These are phyloP conservation scores for Flammula alnicola DNA, from an alignment of 1,284 basidiomycete species.

Conservation along the genomic window DNA sequence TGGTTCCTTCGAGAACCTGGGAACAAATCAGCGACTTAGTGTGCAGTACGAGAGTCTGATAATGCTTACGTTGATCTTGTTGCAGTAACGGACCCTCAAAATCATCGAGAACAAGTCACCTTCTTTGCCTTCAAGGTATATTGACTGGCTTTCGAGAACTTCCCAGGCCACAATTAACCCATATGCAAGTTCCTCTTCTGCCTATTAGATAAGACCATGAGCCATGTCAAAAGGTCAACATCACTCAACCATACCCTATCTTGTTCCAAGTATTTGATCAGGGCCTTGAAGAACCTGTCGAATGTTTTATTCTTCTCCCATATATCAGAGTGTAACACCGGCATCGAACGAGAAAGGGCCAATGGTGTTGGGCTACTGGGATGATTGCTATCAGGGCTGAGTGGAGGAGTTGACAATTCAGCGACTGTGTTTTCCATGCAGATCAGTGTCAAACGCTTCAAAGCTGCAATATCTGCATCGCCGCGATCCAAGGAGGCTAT, in stretches of 20 bases:
- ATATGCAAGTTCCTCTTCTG: conserved; percentile 67
- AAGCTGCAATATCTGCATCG: conserved; percentile 49
- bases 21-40: conserved; percentile 11
- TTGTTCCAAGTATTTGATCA: conserved; percentile 63
- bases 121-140: conserved; percentile 74
- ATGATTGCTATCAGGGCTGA: conserved; percentile 46
- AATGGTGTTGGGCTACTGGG: conserved; percentile 60
- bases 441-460: conserved; percentile 66
- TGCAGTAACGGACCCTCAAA: conserved; percentile 68
- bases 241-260: conserved; percentile 49
- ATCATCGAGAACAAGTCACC: conserved; percentile 68
- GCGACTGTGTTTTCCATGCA: conserved; percentile 62
- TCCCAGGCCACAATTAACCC: conserved; percentile 79
- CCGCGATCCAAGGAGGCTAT: conserved; percentile 58
- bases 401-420: conserved; percentile 45
- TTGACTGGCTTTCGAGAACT: conserved; percentile 68
- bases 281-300: conserved; percentile 63
- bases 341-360: conserved; percentile 42
- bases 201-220: conserved; percentile 41
- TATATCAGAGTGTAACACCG: conserved; percentile 52
- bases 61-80: conserved; percentile 62
- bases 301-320: conserved; percentile 74
- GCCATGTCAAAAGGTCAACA: conserved; percentile 1
- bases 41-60: background rate
- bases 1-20: conserved; percentile 80